A percentile compares a stretch with the other conserved stretches of the same genome.
These are phyloP conservation scores for Aspergillus ostianus DNA, from an alignment of 495 filamentous ascomycete species.

Conservation along the genomic window DNA sequence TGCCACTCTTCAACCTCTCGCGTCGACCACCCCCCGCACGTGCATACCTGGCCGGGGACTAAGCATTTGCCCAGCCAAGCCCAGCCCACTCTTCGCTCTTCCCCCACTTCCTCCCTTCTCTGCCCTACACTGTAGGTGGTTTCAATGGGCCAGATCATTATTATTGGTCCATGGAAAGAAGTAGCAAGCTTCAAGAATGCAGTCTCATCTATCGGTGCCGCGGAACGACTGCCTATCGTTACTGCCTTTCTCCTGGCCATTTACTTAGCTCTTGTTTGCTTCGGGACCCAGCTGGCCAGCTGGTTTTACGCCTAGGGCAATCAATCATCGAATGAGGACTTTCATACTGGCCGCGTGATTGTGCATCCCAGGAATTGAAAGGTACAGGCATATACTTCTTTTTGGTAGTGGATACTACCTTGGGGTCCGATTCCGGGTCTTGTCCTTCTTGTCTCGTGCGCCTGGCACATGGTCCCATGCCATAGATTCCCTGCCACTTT, in stretches of 20 bases:
- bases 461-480: slow-evolving; percentile 7
- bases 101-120: neutral
- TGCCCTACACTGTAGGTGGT: neutral
- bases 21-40: neutral
- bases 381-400: neutral
- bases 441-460: slow-evolving; percentile 1
- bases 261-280: neutral
- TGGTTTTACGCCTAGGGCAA: neutral
- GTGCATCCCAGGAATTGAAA: neutral
- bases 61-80: neutral
- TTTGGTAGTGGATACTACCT: slow-evolving; percentile 4
- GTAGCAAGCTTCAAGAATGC: neutral
- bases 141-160: neutral
- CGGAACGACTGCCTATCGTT: no score
- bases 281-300: neutral
- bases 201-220: neutral
- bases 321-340: slow-evolving; percentile 1
- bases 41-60: neutral
- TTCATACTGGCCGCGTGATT: slow-evolving; percentile 2
- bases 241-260: neutral
- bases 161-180: neutral
- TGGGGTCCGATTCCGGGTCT: neutral
- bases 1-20: neutral
- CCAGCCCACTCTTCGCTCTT: neutral
- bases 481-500: neutral